Conservation (phyloP, 441 rosid genomes). For the Sinapis alba region DNA sequence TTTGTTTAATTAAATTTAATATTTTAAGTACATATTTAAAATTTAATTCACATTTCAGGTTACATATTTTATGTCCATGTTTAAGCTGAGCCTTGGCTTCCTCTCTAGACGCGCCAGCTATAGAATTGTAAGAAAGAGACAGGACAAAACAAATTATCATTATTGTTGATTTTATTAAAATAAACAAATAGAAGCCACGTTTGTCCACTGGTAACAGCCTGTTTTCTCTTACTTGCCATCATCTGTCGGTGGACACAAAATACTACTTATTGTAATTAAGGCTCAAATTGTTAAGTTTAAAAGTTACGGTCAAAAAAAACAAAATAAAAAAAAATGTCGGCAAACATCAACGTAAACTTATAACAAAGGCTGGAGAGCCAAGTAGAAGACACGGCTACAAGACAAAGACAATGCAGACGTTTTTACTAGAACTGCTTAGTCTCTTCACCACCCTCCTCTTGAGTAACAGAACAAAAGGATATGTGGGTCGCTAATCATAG, state of each 20-base stretch:
- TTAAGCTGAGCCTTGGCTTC: conserved; percentile 14
- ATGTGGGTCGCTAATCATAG: conserved; percentile 44
- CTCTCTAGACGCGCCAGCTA: conserved; percentile 7
- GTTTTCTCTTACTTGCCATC: conserved; percentile 6
- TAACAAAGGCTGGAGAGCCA: conserved; percentile 9
- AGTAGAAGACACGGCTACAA: not conserved
- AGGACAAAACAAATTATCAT: conserved; percentile 31
- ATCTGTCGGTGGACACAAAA: conserved; percentile 25
- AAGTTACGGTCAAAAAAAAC: not conserved
- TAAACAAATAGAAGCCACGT: conserved; percentile 18
- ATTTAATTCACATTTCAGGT: too few relatives aligned
- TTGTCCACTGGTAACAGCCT: conserved; percentile 37
- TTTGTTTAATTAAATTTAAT: too few relatives aligned
- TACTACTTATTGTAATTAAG: not conserved
- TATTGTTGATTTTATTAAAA: not conserved
- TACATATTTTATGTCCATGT: too few relatives aligned
- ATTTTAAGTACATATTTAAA: too few relatives aligned
- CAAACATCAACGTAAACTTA: conserved; percentile 15
- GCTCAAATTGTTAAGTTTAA: not conserved
- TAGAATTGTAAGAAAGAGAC: conserved; percentile 15
- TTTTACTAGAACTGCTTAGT: not conserved
- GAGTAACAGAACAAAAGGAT: not conserved
- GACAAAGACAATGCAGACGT: not conserved
- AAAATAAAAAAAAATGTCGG: conserved; percentile 15
- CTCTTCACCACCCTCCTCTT: conserved; percentile 11